Percentiles rank a stretch among this genome's conserved stretches.
Conservation (phyloP, 805 yeast genomes). For the Priceomyces medius region DNA sequence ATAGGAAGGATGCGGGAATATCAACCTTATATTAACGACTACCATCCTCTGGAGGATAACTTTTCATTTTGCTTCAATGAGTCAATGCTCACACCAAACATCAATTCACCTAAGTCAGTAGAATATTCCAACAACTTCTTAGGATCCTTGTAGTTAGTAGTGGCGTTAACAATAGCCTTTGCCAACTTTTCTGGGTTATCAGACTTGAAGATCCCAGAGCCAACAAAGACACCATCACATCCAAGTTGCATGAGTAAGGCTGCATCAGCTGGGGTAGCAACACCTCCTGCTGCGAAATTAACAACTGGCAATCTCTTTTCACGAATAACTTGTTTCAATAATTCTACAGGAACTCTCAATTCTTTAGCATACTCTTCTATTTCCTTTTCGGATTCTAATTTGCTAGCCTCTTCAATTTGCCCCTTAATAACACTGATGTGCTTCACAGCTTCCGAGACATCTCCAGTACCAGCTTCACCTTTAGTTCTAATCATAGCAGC, state of each 20-base stretch:
- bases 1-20: not conserved
- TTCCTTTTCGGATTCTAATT: constrained; percentile 42
- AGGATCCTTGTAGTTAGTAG: constrained; percentile 66
- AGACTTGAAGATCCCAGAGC: constrained; percentile 74
- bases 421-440: constrained; percentile 63
- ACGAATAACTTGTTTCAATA: constrained; percentile 49
- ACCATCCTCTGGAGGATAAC: constrained; percentile 56
- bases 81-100: constrained; percentile 68
- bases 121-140: constrained; percentile 59
- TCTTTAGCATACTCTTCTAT: constrained; percentile 52
- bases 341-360: constrained; percentile 57
- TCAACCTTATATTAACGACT: constrained; percentile 8
- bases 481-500: constrained; percentile 86
- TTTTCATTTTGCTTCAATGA: constrained; percentile 47
- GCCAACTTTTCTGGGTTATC: constrained; percentile 72
- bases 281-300: constrained; percentile 86
- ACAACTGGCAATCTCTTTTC: constrained; percentile 69
- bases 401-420: constrained; percentile 49
- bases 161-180: constrained; percentile 76
- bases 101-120: constrained; percentile 69
- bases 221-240: constrained; percentile 35
- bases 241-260: constrained; percentile 63
- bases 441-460: constrained; percentile 76
- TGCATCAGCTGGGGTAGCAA: constrained; percentile 86
- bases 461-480: constrained; percentile 91